Evolutionary conservation across 2,329 filamentous ascomycete genomes (phyloP).

Genomic region (Sporothrix schenckii): DNA sequence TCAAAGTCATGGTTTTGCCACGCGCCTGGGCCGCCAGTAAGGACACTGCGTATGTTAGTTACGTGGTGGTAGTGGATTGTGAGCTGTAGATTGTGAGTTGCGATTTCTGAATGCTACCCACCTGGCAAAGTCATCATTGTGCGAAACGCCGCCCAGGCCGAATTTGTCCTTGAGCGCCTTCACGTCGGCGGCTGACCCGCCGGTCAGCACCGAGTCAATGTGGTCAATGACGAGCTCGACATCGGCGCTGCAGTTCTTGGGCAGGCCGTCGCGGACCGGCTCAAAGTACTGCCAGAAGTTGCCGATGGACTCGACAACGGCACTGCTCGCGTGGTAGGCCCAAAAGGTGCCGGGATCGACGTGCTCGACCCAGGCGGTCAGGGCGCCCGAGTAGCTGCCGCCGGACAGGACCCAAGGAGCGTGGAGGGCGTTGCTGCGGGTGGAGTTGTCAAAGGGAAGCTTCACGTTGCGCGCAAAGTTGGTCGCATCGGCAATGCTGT

Average conservation of each 20-base stretch:
- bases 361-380: constrained; percentile 56
- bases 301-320: constrained; percentile 56
- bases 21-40: constrained; percentile 59
- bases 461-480: constrained; percentile 50
- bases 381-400: constrained; percentile 59
- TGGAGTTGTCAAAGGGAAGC: constrained; percentile 53
- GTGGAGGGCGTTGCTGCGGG: constrained; percentile 46
- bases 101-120: constrained; percentile 32
- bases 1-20: constrained; percentile 61
- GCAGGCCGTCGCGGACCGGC: constrained; percentile 57
- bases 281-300: constrained; percentile 61
- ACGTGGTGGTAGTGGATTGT: background rate
- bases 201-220: constrained; percentile 52
- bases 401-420: constrained; percentile 60
- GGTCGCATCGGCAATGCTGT: constrained; percentile 48
- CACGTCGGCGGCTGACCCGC: constrained; percentile 47
- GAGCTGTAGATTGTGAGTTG: background rate
- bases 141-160: constrained; percentile 49
- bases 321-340: constrained; percentile 61
- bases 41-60: constrained; percentile 42
- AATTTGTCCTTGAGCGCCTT: constrained; percentile 55
- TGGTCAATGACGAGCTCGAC: constrained; percentile 55
- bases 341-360: constrained; percentile 60
- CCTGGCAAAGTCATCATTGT: constrained; percentile 51
- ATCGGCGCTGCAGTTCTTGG: constrained; percentile 59